These are phyloP conservation scores for Cyberlindnera xishuangbannaensis DNA, from an alignment of 805 yeast genomes.

Conservation along the genomic window DNA sequence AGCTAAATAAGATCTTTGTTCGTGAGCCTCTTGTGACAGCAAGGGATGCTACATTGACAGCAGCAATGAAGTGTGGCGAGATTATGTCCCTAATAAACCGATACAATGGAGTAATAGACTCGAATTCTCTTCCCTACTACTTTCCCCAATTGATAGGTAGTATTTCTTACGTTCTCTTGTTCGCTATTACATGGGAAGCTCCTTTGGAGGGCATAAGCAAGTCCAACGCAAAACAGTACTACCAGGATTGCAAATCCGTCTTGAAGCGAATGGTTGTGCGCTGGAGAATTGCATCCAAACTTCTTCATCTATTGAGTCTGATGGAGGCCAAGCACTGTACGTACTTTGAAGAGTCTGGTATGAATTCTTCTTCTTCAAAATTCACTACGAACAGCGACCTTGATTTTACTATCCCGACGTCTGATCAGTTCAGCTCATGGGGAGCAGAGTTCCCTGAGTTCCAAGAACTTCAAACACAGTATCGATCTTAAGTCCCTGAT, in stretches of 20 bases:
- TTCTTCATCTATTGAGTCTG: background rate
- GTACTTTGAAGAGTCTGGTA: too few species aligned
- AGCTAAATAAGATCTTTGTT: constrained; percentile 21
- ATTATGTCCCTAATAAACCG: background rate
- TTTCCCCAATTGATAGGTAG: background rate
- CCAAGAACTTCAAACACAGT: too few species aligned
- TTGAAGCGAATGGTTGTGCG: background rate
- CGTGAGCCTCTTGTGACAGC: constrained; percentile 5
- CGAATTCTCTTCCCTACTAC: background rate
- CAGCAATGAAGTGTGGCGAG: constrained; percentile 17
- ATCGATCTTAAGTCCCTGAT: too few species aligned
- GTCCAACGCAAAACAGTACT: background rate
- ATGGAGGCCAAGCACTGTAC: background rate
- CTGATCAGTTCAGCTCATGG: too few species aligned
- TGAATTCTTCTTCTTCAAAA: too few species aligned
- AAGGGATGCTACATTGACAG: constrained; percentile 5
- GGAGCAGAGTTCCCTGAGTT: too few species aligned
- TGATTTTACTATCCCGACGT: too few species aligned
- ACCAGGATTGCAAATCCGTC: background rate
- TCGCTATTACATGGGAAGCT: background rate
- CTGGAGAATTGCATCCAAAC: background rate
- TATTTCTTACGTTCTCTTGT: background rate
- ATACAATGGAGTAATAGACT: background rate
- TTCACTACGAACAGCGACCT: too few species aligned
- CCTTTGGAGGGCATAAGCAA: background rate